These are phyloP conservation scores for Coemansia sp. DNA, from an alignment of 192 early-diverging fungal species.

Conservation along the genomic window DNA sequence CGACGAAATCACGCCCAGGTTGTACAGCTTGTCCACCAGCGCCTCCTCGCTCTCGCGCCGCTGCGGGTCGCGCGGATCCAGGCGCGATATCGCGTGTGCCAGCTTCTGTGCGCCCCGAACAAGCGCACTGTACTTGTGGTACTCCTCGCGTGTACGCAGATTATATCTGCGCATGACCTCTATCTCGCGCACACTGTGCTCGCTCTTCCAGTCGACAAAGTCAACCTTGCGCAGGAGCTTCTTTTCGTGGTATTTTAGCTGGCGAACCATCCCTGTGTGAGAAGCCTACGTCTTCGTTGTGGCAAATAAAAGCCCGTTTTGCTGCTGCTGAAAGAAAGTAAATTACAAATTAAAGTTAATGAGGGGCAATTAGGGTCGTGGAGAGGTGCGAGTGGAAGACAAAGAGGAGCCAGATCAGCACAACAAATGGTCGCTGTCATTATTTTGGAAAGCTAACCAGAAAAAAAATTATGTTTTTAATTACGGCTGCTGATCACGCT, in stretches of 20 bases:
- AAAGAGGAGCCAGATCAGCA: too few relatives aligned
- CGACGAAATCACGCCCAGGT: conserved; percentile 79
- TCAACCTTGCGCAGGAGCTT: conserved; percentile 96
- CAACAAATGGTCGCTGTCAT: too few relatives aligned
- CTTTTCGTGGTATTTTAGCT: conserved; percentile 92
- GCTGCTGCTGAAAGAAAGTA: too few relatives aligned
- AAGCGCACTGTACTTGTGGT: conserved; percentile 76
- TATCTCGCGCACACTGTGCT: conserved; percentile 80
- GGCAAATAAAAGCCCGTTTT: too few relatives aligned
- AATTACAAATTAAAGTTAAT: too few relatives aligned
- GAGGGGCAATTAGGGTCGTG: too few relatives aligned
- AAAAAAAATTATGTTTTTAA: too few relatives aligned
- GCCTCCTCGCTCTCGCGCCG: conserved; percentile 71
- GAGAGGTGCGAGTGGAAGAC: too few relatives aligned
- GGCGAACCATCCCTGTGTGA: conserved; percentile 55
- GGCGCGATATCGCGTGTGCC: conserved; percentile 78
- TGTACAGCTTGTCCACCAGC: conserved; percentile 84
- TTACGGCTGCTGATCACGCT: too few relatives aligned
- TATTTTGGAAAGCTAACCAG: too few relatives aligned
- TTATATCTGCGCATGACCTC: conserved; percentile 88
- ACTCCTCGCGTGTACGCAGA: conserved; percentile 83
- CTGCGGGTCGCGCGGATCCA: conserved; percentile 85
- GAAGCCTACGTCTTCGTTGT: background rate
- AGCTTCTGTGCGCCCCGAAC: conserved; percentile 79
- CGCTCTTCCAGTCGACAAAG: conserved; percentile 88